Evolutionary conservation across 768 basidiomycete species (phyloP), one percentile per base, ranked within the genome.

Genomic region (Boletus insuetus): DNA sequence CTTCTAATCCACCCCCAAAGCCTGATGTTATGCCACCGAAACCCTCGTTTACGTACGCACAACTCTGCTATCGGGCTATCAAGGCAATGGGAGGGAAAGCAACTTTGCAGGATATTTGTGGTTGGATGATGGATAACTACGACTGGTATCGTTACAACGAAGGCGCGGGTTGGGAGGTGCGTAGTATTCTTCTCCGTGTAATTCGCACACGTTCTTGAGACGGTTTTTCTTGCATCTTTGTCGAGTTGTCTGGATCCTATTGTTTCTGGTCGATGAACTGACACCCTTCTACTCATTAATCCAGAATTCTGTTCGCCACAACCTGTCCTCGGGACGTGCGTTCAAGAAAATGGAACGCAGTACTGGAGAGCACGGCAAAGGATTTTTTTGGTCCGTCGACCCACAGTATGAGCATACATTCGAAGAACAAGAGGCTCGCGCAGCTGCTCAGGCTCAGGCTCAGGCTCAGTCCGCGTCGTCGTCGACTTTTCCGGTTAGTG

Each of bases 291-390:
- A 37, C 24, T 38, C 32, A 38, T 55, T 19, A 48, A 50, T 39
- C n/a, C 66, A 94, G 91, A 94, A 90, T 63, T 96, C 96, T 31
- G 88, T 98, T 44, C 88, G 94, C 20, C 94, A 98, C 66, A 95
- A 94, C 68, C 74, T 99, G n/a, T 95, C 94, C 1, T 91, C 93
- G 12, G 87, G 89, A 67, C 84, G 87, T 46, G 93, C 91, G 0
- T 99, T 99, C 74, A 79, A 90, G 69, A 98, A 98, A 72, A 80
- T 91, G 69, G 91, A 94, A 55, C 80, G 91, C 31, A 87, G 85
- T 58, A 83, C 85, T 7, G 89, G 92, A 55, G 91, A 89, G 75
- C 81, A 88, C 56, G 89, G 91, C 10, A 97, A 96, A 69, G 95
- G 94, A 2, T 93, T 87, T 60, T 92, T 94, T 59, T 98, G 95